A percentile compares a stretch with the other conserved stretches of the same genome.
Evolutionary conservation across 1,284 basidiomycete species (phyloP).

Genomic region (Filobasidium uniguttulatum): DNA sequence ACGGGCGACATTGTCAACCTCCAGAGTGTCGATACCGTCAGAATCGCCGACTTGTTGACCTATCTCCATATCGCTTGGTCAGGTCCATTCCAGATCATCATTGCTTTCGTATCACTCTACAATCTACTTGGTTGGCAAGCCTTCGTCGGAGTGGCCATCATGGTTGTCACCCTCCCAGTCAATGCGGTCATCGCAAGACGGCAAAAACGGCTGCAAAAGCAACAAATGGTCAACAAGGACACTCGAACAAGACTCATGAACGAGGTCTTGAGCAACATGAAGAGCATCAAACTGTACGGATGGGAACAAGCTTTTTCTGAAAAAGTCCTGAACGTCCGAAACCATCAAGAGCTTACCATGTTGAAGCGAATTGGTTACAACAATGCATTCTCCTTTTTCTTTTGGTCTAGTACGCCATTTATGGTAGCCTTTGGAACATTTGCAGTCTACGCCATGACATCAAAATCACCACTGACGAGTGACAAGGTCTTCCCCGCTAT

Average conservation of each 20-base stretch:
- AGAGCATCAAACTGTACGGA: conserved; percentile 47
- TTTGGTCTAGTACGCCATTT: conserved; percentile 37
- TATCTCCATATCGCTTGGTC: conserved; percentile 42
- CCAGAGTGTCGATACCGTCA: conserved; percentile 67
- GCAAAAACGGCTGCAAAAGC: conserved; percentile 65
- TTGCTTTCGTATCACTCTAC: conserved; percentile 76
- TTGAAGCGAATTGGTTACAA: conserved; percentile 65
- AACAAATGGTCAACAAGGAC: conserved; percentile 81
- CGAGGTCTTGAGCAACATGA: conserved; percentile 69
- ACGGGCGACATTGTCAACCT: conserved; percentile 89
- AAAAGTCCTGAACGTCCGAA: conserved; percentile 50
- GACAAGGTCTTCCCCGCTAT: conserved; percentile 92
- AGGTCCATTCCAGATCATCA: conserved; percentile 31
- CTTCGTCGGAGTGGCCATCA: conserved; percentile 82
- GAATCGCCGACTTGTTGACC: conserved; percentile 74
- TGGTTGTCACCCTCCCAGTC: conserved; percentile 63
- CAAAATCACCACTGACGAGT: conserved; percentile 60
- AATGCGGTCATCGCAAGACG: conserved; percentile 63
- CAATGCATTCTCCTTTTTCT: conserved; percentile 33
- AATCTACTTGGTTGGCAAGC: conserved; percentile 79
- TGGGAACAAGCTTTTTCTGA: conserved; percentile 65
- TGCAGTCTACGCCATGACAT: conserved; percentile 59
- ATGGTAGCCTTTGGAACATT: conserved; percentile 78
- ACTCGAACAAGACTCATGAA: conserved; percentile 42
- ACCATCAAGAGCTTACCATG: conserved; percentile 69